Evolutionary conservation across 2,329 filamentous ascomycete genomes (phyloP).

Genomic region (Fusarium sulawesiense): DNA sequence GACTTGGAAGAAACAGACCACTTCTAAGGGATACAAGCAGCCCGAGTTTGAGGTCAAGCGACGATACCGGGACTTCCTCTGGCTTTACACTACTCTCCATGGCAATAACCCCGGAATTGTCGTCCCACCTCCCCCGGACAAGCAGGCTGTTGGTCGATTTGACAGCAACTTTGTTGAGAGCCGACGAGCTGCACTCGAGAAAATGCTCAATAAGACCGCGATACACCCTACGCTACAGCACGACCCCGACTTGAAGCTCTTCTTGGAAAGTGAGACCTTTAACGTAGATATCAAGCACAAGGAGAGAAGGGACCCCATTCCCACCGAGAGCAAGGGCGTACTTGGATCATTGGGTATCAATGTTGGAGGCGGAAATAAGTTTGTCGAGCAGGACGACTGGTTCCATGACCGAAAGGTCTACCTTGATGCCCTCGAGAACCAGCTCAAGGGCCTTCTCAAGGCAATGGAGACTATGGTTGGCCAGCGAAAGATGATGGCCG

Average conservation of each 20-base stretch:
- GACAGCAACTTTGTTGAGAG: slow-evolving; percentile 97
- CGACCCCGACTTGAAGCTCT: slow-evolving; percentile 93
- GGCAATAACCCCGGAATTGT: slow-evolving; percentile 95
- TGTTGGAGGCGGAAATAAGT: slow-evolving; percentile 83
- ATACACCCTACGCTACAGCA: slow-evolving; percentile 91
- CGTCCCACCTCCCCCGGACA: slow-evolving; percentile 95
- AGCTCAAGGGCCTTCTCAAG: slow-evolving; percentile 90
- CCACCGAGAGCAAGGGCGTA: slow-evolving; percentile 93
- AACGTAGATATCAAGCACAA: slow-evolving; percentile 98
- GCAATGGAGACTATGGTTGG: slow-evolving; percentile 92
- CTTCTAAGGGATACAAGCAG: slow-evolving; percentile 94
- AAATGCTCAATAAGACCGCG: slow-evolving; percentile 97
- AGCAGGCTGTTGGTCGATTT: slow-evolving; percentile 96
- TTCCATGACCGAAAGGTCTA: slow-evolving; percentile 97
- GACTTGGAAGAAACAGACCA: slow-evolving; percentile 69
- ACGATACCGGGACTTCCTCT: slow-evolving; percentile 95
- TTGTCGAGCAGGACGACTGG: slow-evolving; percentile 99
- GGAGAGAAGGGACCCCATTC: slow-evolving; percentile 86
- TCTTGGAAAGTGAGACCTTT: slow-evolving; percentile 95
- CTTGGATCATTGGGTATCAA: slow-evolving; percentile 85
- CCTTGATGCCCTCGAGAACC: slow-evolving; percentile 90
- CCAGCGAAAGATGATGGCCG: slow-evolving; percentile 92
- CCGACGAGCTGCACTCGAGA: slow-evolving; percentile 88
- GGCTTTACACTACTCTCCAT: slow-evolving; percentile 95
- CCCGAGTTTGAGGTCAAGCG: slow-evolving; percentile 93